Conservation (phyloP, 495 filamentous ascomycete species). For the Trichoderma parareesei region DNA sequence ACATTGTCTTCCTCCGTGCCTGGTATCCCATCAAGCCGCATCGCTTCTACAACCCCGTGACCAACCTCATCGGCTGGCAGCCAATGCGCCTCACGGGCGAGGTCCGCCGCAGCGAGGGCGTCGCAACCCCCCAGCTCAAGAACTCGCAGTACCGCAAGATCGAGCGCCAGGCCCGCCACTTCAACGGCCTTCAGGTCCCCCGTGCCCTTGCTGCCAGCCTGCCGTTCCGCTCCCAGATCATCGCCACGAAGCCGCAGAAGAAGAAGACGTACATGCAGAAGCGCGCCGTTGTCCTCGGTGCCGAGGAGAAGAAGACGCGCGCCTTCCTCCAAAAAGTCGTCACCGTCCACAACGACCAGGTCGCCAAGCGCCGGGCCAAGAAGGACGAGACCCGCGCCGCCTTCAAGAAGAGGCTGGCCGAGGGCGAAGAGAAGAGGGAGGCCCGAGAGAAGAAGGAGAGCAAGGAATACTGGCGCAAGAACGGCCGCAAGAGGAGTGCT, state of each 20-base stretch:
- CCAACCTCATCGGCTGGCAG: constrained; percentile 82
- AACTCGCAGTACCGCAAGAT: constrained; percentile 79
- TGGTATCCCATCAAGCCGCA: constrained; percentile 96
- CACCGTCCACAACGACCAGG: constrained; percentile 84
- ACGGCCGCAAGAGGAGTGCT: constrained; percentile 87
- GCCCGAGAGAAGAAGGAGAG: constrained; percentile 83
- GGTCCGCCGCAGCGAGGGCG: constrained; percentile 65
- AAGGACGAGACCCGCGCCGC: constrained; percentile 76
- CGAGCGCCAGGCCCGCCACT: constrained; percentile 72
- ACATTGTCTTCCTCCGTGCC: constrained; percentile 89
- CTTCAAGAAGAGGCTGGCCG: constrained; percentile 72
- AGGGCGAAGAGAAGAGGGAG: constrained; percentile 70
- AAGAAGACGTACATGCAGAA: constrained; percentile 89
- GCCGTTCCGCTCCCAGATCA: constrained; percentile 88
- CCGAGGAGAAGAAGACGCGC: constrained; percentile 80
- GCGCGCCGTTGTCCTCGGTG: constrained; percentile 65
- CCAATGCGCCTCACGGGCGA: constrained; percentile 93
- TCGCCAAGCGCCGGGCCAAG: constrained; percentile 66
- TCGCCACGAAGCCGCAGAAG: constrained; percentile 67
- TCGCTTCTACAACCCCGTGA: constrained; percentile 93
- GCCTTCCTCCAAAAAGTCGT: constrained; percentile 91
- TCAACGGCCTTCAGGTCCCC: constrained; percentile 90
- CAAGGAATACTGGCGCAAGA: constrained; percentile 85
- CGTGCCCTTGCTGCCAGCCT: constrained; percentile 74
- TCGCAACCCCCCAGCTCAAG: constrained; percentile 67